Evolutionary conservation across 129 eudicot genomes (phyloP).

Genomic region (Arctium minus): DNA sequence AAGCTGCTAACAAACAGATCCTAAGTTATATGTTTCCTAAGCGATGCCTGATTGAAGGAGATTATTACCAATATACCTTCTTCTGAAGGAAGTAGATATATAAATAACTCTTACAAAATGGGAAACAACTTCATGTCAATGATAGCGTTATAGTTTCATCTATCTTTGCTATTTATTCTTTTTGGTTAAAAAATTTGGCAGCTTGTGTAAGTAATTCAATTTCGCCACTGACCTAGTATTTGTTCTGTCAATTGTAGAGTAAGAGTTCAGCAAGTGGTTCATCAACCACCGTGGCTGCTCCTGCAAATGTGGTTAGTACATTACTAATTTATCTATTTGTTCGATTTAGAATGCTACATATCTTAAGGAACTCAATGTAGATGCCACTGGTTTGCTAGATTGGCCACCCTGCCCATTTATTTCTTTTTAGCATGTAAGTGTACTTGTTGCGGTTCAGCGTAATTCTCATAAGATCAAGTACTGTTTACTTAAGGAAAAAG

Average conservation of each 20-base stretch:
- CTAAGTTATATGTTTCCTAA: neutral
- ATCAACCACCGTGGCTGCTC: conserved; percentile 44
- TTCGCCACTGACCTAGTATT: neutral
- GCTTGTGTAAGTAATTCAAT: neutral
- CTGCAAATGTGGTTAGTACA: conserved; percentile 43
- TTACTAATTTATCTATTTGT: neutral
- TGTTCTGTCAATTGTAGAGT: conserved; percentile 29
- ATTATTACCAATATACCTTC: neutral
- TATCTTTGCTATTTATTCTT: neutral
- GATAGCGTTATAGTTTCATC: neutral
- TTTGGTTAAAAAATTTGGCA: neutral
- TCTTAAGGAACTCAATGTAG: neutral
- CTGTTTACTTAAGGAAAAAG: no score
- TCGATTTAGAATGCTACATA: neutral
- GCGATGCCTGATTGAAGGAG: neutral
- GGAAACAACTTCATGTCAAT: neutral
- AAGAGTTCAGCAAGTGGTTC: conserved; percentile 39
- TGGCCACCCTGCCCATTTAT: neutral
- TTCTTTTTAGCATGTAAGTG: neutral
- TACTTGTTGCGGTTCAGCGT: neutral
- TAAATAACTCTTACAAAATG: neutral
- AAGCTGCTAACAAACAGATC: no score
- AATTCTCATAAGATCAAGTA: no score
- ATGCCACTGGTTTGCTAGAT: neutral
- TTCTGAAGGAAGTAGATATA: neutral